Base-by-base conservation (phyloP, 2,329 filamentous ascomycete species). In the Paecilomyces sp. region DNA sequence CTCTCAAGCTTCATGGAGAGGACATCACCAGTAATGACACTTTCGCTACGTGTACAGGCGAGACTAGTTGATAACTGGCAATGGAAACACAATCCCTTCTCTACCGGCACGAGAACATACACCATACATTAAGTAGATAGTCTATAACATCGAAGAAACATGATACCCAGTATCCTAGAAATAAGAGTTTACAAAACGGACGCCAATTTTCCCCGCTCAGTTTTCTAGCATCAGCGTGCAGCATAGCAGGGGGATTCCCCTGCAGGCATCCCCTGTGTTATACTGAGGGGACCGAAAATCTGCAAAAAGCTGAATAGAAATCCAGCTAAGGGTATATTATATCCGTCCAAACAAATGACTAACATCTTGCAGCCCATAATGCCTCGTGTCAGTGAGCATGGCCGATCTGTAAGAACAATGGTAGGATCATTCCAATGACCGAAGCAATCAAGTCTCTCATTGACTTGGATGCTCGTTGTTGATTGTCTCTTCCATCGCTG, bases 341-440 rank as follows among this genome's bases (percentile, higher is more conserved):
- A 47, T 47, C 41, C 41, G 41, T 47, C n/a, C n/a, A 18, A 47
- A 47, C 18, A 18, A 47, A 47, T 47, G n/a, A n/a, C n/a, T 47
- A 18, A 15, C 41, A 47, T 18, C 41, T 47, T n/a, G 15, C 51
- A 24, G 22, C 51, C 51, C n/a, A 18, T 13, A 22, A 7, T 24
- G 9, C 3, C 31, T 18, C 25, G 34, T 24, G 30, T 73, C 63
- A 79, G 63, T 79, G 77, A 57, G 76, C 77, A 71, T 80, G 77
- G 36, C 77, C 77, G 60, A 80, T 73, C 65, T 80, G 77, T 61
- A 79, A 63, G 63, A 80, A 79, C 54, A 80, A 63, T 12, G 77
- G 77, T 59, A 80, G 58, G 31, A 79, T 72, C 77, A 80, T 80
- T 59, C 77, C 77, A 62, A 79, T 68, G n/a, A 79, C 74, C 50